Conservation (phyloP, 345 rosid genomes). For the Syzygium jambos region DNA sequence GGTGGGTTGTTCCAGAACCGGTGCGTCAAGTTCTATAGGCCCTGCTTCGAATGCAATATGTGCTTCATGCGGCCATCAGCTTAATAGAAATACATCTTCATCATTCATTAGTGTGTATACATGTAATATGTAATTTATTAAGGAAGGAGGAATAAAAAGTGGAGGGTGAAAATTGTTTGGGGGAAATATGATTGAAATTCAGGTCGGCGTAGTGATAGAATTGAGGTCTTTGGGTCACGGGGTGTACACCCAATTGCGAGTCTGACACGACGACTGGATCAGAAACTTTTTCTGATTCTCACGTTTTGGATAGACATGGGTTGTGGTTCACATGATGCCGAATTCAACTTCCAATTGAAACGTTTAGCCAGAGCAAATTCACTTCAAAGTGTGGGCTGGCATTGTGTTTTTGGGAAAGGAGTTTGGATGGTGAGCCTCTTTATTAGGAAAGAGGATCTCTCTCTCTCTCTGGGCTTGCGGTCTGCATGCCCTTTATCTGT, state of each 20-base stretch:
- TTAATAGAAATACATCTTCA: neutral
- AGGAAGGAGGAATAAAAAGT: neutral
- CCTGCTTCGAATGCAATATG: neutral
- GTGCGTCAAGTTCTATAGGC: neutral
- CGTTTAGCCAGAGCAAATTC: too few relatives aligned
- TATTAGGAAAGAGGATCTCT: too few relatives aligned
- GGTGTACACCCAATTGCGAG: neutral
- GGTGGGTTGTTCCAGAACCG: neutral
- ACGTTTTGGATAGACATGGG: neutral
- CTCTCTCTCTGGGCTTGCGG: too few relatives aligned
- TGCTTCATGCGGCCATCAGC: neutral
- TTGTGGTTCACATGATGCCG: neutral
- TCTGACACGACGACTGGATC: neutral
- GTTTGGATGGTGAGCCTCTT: too few relatives aligned
- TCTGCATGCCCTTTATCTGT: too few relatives aligned
- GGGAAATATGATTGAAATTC: neutral
- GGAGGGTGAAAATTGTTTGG: neutral
- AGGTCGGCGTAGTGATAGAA: neutral
- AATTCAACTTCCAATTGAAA: neutral
- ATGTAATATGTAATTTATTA: neutral
- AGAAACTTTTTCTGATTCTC: too few relatives aligned
- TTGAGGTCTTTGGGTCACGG: neutral
- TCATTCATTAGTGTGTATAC: neutral
- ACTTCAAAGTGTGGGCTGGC: too few relatives aligned
- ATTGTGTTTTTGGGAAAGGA: too few relatives aligned